phyloP scores from a whole-genome alignment of 2,329 filamentous ascomycete genomes.

The Colletotrichum gloeosporioides region DNA sequence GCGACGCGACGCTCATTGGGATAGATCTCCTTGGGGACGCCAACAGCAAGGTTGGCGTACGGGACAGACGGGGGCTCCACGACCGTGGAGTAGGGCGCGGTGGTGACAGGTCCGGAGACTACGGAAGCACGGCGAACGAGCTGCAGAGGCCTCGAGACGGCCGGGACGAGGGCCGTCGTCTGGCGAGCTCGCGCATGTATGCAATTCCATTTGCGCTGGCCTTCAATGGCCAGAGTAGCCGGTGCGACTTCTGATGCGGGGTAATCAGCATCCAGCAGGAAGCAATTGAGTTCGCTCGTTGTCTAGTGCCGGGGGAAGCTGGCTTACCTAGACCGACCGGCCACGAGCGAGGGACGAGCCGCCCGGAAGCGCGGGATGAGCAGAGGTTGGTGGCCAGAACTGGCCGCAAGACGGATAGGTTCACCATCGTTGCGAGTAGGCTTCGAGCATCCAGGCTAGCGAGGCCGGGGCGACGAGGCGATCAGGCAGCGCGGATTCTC shows the following conservation, averaged over 20 bases:
- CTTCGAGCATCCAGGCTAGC: slow-evolving; percentile 15
- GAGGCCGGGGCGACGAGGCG: slow-evolving; percentile 7
- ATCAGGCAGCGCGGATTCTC: not conserved
- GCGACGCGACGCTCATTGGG: slow-evolving; percentile 83
- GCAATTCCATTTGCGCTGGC: slow-evolving; percentile 39
- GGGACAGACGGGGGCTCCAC: slow-evolving; percentile 57
- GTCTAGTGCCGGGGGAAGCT: not conserved
- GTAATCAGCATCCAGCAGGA: not conserved
- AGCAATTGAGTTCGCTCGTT: not conserved
- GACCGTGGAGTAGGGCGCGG: slow-evolving; percentile 44
- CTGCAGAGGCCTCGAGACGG: slow-evolving; percentile 36
- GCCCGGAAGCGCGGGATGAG: not conserved
- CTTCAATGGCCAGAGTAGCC: not conserved
- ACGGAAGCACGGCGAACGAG: slow-evolving; percentile 46
- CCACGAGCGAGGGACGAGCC: slow-evolving; percentile 11
- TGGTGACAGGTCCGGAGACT: slow-evolving; percentile 25
- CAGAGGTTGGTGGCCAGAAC: slow-evolving; percentile 12
- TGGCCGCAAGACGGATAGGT: slow-evolving; percentile 16
- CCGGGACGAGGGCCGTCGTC: slow-evolving; percentile 31
- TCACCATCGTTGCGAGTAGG: slow-evolving; percentile 9
- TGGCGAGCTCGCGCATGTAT: slow-evolving; percentile 38
- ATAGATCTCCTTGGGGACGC: slow-evolving; percentile 80
- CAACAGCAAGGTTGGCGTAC: slow-evolving; percentile 76
- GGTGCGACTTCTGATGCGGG: not conserved
- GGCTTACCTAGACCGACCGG: slow-evolving; percentile 3